These are phyloP conservation scores for Zymoseptoria crescenta DNA, from an alignment of 2,329 filamentous ascomycete genomes.

Conservation along the genomic window DNA sequence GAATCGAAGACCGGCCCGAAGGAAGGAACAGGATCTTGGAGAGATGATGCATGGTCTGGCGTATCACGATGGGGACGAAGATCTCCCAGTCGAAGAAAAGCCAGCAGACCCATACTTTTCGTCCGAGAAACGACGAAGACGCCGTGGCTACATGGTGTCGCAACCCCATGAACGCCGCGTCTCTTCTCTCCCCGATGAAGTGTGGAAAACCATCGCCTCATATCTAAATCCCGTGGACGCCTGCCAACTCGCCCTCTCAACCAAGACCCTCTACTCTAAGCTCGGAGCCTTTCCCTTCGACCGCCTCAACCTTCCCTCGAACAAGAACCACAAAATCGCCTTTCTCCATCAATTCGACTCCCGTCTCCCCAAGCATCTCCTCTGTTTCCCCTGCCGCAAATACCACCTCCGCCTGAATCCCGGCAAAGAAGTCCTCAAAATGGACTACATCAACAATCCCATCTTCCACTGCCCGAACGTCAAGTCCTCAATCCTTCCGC, in stretches of 20 bases:
- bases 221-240: conserved; percentile 40
- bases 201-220: conserved; percentile 41
- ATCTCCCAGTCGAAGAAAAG: conserved; percentile 26
- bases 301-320: conserved; percentile 35
- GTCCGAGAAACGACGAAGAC: conserved; percentile 2
- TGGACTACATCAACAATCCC: conserved; percentile 48
- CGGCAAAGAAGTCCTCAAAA: conserved; percentile 48
- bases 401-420: conserved; percentile 49
- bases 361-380: conserved; percentile 47
- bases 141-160: conserved; percentile 10
- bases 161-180: conserved; percentile 35
- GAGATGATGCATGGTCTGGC: conserved; percentile 33
- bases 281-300: conserved; percentile 37
- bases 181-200: conserved; percentile 35
- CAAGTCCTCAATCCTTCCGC: conserved; percentile 44
- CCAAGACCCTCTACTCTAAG: conserved; percentile 38
- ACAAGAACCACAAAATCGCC: conserved; percentile 39
- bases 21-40: conserved; percentile 26
- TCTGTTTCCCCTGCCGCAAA: conserved; percentile 50
- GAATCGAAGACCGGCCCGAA: conserved; percentile 10
- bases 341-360: conserved; percentile 48
- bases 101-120: conserved; percentile 18
- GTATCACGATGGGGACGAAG: conserved; percentile 28
- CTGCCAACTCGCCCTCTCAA: conserved; percentile 44
- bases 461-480: conserved; percentile 50